These are phyloP conservation scores for Cydonia oblonga DNA, from an alignment of 331 rosid genomes.

Conservation along the genomic window DNA sequence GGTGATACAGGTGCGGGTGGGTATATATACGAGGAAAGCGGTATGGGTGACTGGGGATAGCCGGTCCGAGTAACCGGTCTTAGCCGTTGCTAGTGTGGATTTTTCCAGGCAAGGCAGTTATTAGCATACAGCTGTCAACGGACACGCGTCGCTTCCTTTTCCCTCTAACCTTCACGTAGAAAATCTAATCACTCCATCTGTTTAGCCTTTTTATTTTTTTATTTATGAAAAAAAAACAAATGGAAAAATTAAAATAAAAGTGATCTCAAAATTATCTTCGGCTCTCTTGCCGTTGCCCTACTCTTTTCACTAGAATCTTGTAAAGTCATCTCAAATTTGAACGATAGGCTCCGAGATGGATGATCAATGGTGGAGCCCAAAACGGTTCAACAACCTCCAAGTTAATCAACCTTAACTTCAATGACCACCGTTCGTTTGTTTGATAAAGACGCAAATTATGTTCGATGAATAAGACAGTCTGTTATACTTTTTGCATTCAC, in stretches of 20 bases:
- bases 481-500: accelerated
- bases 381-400: background rate
- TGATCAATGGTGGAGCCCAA: background rate
- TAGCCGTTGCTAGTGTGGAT: conserved; percentile 30
- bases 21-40: conserved; percentile 17
- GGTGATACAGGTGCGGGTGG: background rate
- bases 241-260: background rate
- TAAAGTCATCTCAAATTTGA: background rate
- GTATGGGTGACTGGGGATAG: conserved; percentile 28
- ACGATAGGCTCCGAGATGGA: background rate
- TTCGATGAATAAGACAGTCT: no score
- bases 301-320: background rate
- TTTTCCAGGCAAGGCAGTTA: conserved; percentile 52
- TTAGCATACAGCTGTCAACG: conserved; percentile 48
- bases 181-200: conserved; percentile 13
- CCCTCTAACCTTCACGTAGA: conserved; percentile 38
- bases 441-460: no score
- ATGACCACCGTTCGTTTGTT: background rate
- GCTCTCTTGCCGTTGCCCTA: background rate
- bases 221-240: background rate
- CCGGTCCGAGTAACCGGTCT: conserved; percentile 44
- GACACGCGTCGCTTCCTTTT: conserved; percentile 45
- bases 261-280: background rate
- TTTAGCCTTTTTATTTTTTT: background rate
- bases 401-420: background rate